phyloP scores from a whole-genome alignment of 352 stramenopile genomes.

The Phytophthora rubi region DNA sequence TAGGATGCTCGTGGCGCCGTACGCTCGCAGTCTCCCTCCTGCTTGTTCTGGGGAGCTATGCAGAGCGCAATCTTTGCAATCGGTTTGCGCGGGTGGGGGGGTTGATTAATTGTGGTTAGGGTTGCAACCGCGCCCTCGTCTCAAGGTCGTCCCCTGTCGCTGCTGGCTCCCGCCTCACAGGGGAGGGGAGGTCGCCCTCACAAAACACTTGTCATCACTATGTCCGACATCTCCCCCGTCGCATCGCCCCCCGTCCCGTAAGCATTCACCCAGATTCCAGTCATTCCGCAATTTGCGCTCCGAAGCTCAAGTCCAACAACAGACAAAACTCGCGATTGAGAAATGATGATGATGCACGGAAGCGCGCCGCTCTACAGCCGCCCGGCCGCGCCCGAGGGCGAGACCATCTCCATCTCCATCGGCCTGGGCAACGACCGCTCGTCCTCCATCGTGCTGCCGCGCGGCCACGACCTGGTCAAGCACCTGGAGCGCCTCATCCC shows the following conservation, averaged over 20 bases:
- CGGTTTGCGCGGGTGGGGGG: background rate
- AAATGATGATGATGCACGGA: slow-evolving; percentile 39
- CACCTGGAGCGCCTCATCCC: slow-evolving; percentile 55
- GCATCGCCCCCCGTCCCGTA: background rate
- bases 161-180: slow-evolving; percentile 35
- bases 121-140: slow-evolving; percentile 26
- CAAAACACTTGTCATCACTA: background rate
- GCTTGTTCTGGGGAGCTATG: background rate
- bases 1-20: background rate
- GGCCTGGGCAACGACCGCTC: slow-evolving; percentile 41
- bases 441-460: slow-evolving; percentile 60
- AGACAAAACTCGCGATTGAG: background rate
- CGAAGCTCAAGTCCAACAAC: slow-evolving; percentile 23
- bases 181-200: slow-evolving; percentile 12
- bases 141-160: slow-evolving; percentile 23
- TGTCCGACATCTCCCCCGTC: background rate
- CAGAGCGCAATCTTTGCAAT: background rate
- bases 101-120: slow-evolving; percentile 30
- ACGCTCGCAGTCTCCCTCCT: background rate
- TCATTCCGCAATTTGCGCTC: slow-evolving; percentile 34
- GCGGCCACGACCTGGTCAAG: slow-evolving; percentile 54
- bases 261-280: slow-evolving; percentile 18
- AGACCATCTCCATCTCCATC: slow-evolving; percentile 65
- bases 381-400: slow-evolving; percentile 6
- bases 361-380: slow-evolving; percentile 24